These are phyloP conservation scores for Oryza coarctata DNA, from an alignment of 176 grass and related monocot genomes.

Conservation along the genomic window DNA sequence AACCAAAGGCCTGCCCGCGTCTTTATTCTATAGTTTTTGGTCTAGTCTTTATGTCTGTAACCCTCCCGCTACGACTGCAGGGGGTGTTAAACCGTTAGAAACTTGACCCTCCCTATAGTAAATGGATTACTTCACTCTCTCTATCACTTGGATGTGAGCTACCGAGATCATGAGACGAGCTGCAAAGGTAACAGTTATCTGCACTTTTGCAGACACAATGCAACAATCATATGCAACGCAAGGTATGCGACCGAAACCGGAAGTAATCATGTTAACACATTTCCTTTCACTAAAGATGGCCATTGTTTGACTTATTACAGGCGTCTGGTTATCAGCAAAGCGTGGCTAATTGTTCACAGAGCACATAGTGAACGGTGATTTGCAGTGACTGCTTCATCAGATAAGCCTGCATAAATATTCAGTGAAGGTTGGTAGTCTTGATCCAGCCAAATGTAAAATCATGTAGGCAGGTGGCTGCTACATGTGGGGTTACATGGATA, in stretches of 20 bases:
- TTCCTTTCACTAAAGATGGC: not conserved
- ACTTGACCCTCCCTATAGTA: too few species aligned
- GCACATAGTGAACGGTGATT: not conserved
- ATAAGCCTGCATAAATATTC: not conserved
- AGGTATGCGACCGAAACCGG: not conserved
- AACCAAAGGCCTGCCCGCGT: too few species aligned
- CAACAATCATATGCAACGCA: conserved; percentile 1
- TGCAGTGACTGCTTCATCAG: not conserved
- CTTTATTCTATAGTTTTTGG: too few species aligned
- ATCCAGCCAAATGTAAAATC: not conserved
- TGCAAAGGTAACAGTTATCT: too few species aligned
- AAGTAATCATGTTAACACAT: not conserved
- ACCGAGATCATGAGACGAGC: too few species aligned
- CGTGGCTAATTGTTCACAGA: not conserved
- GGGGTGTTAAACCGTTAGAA: too few species aligned
- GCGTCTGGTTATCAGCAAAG: not conserved
- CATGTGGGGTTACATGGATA: conserved; percentile 71
- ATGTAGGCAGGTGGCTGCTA: conserved; percentile 35
- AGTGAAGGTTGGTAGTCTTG: not conserved
- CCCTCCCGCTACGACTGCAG: too few species aligned
- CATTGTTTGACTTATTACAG: not conserved
- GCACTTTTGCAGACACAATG: not conserved
- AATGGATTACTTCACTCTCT: too few species aligned
- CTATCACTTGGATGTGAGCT: too few species aligned
- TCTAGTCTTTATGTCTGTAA: too few species aligned